Conservation (phyloP, 176 grass and related monocot species). For the Oryza coarctata region DNA sequence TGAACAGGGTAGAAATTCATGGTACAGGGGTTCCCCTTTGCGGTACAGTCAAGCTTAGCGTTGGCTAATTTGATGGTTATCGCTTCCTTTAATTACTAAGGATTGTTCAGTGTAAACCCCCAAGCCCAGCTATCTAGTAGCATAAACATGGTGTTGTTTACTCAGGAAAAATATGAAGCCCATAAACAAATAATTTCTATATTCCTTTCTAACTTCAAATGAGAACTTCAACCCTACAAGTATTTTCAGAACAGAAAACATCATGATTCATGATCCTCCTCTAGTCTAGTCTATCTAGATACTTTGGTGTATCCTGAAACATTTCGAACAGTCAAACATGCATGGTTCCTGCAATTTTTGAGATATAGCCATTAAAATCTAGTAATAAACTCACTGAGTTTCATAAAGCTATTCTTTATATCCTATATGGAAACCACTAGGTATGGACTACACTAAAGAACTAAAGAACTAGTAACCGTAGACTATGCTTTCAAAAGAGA, state of each 20-base stretch:
- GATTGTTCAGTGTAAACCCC: neutral
- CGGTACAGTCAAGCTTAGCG: neutral
- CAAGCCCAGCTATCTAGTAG: neutral
- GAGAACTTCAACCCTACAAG: neutral
- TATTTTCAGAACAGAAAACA: neutral
- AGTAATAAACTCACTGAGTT: neutral
- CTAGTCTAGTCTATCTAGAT: neutral
- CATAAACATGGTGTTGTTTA: neutral
- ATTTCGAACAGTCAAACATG: neutral
- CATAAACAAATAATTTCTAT: neutral
- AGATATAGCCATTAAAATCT: neutral
- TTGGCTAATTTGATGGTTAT: neutral
- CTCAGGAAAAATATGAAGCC: neutral
- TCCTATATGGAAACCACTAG: neutral
- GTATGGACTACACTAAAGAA: neutral
- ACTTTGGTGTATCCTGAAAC: neutral
- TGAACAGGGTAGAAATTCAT: neutral
- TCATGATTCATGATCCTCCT: neutral
- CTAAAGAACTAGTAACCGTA: neutral
- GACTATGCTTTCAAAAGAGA: neutral
- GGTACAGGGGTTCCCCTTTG: neutral
- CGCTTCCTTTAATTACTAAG: neutral
- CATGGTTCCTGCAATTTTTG: neutral
- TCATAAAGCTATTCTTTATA: neutral
- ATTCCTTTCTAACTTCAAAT: neutral